phyloP scores from a whole-genome alignment of 305 asterid genomes.

The Nicotiana rustica region DNA sequence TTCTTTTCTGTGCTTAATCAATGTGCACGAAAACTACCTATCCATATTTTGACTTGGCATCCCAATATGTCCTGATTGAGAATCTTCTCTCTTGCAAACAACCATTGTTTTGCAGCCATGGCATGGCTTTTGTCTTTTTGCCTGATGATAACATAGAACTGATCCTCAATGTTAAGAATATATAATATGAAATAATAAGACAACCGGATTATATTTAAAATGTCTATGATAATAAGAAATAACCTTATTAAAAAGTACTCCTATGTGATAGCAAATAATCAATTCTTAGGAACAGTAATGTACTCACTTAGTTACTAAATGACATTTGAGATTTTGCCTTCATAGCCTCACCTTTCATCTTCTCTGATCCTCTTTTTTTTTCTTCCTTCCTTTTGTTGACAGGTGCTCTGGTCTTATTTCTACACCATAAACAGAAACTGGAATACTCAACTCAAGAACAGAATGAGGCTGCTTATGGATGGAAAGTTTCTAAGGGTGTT shows the following conservation, averaged over 20 bases:
- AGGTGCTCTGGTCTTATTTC: background rate
- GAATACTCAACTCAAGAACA: background rate
- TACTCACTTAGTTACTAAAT: background rate
- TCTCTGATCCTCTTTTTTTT: background rate
- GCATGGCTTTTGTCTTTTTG: constrained; percentile 40
- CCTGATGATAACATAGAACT: constrained; percentile 39
- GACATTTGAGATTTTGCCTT: background rate
- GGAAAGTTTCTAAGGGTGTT: constrained; percentile 25
- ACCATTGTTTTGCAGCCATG: constrained; percentile 52
- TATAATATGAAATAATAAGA: background rate
- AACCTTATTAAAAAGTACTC: too few species aligned
- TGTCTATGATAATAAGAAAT: background rate
- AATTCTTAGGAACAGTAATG: background rate
- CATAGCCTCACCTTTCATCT: background rate
- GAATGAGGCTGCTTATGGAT: constrained; percentile 7
- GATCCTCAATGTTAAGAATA: constrained; percentile 39
- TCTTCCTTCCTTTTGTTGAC: constrained; percentile 6
- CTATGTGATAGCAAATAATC: background rate
- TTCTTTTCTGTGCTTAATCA: background rate
- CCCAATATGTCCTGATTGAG: background rate
- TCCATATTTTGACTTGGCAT: constrained; percentile 29
- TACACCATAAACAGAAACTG: background rate
- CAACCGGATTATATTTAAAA: background rate
- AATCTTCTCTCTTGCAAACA: background rate
- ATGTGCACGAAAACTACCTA: background rate